Evolutionary conservation across 805 yeast genomes (phyloP), one percentile per base, ranked within the genome.

Genomic region (Yarrowia keelungensis): DNA sequence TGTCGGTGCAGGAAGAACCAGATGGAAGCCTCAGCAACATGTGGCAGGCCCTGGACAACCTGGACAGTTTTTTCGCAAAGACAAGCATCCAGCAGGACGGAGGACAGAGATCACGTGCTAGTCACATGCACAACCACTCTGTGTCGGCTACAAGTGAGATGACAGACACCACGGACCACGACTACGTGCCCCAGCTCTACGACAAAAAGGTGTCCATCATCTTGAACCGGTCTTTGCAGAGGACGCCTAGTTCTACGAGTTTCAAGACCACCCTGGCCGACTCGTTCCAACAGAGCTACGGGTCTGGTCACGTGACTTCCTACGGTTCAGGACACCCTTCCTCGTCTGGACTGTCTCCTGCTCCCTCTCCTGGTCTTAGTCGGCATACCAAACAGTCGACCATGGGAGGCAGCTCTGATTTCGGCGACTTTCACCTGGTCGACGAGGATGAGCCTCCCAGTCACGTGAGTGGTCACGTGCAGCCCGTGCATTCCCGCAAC

Each of bases 1-100:
- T 79, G 0, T 84, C 88, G 0, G 81, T 82, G 15, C 84, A 81
- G 10, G 83, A 82, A n/a, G 84, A 82, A 5, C 76, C 77, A n/a
- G 86, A 83, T 43, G 92, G 89, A 69, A 89, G 96, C 0, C 81
- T 92, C 73, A 90, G 93, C 74, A 89, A 92, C 74, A 91, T 92
- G 90, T 89, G 96, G 88, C 97, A 97, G 1, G 95, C 95, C 12
- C 81, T 92, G 71, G 97, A 92, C 74, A 92, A 91, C 72, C 82
- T 92, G 72, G 97, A 92, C 75, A 89, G 94, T 10, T 92, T 92
- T 75, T 92, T 92, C 78, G 90, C 96, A 0, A 89, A 87, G 69
- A 89, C 81, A 39, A 74, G 69, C 72, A 59, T 59, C 16, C 65
- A 59, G 15, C n/a, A 59, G 10, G 62, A 56, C 26, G 35, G 35